A percentile compares a stretch with the other conserved stretches of the same genome.
phyloP scores from a whole-genome alignment of 192 early-diverging fungal genomes.

The Mycoemilia scoparia region DNA sequence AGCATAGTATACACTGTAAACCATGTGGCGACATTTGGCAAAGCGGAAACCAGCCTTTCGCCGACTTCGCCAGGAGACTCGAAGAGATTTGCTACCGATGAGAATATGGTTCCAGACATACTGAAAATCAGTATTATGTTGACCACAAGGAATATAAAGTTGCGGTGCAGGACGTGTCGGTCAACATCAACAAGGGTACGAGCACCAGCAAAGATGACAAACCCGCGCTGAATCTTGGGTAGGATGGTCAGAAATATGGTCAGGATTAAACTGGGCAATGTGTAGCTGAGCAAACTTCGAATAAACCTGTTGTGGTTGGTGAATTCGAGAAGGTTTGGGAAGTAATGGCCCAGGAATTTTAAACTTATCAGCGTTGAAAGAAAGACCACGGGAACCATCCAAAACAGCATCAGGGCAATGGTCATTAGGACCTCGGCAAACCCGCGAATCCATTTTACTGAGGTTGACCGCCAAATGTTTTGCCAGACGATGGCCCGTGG shows the following conservation, averaged over 20 bases:
- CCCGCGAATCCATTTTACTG: slow-evolving; percentile 35
- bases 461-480: slow-evolving; percentile 37
- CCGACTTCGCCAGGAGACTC: slow-evolving; percentile 43
- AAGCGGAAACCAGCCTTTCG: slow-evolving; percentile 32
- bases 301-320: slow-evolving; percentile 37
- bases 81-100: slow-evolving; percentile 40
- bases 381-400: slow-evolving; percentile 48
- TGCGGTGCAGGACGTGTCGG: slow-evolving; percentile 33
- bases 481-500: slow-evolving; percentile 54
- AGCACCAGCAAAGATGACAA: slow-evolving; percentile 22
- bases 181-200: slow-evolving; percentile 19
- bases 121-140: slow-evolving; percentile 60
- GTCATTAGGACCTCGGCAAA: slow-evolving; percentile 36
- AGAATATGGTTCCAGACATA: slow-evolving; percentile 41
- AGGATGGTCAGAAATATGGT: slow-evolving; percentile 47
- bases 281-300: slow-evolving; percentile 42
- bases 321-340: slow-evolving; percentile 35
- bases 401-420: slow-evolving; percentile 46
- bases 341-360: slow-evolving; percentile 36
- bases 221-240: slow-evolving; percentile 39
- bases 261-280: slow-evolving; percentile 55
- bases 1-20: slow-evolving; percentile 60
- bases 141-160: slow-evolving; percentile 53
- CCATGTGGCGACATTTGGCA: slow-evolving; percentile 58
- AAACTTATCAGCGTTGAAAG: slow-evolving; percentile 50